Base-by-base conservation (phyloP, 1,284 basidiomycete genomes). In the Anthracocystis walkeri region DNA sequence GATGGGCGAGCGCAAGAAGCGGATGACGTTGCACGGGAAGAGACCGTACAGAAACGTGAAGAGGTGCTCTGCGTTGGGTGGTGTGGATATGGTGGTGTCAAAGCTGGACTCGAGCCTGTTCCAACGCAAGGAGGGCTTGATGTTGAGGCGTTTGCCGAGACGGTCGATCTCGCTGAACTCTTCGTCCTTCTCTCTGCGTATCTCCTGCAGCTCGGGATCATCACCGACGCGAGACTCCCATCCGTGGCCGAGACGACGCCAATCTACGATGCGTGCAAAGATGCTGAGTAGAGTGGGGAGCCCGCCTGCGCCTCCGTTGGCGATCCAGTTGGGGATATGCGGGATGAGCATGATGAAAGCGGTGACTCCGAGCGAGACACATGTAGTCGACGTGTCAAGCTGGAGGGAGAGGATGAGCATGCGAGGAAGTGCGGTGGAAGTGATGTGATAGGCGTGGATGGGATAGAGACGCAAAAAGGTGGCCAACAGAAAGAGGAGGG, bases 11-110 rank as follows among this genome's bases (percentile, higher is more conserved):
- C 90, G 90, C 67, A 94, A 84, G 84, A 95, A 95, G 65, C 88
- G 88, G 63, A 95, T 87, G 50, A 91, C 87, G 86, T 94, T 94
- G 87, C 90, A 92, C 2, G 93, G 93, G 85, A 92, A 95, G 58
- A 95, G 89, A 78, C 93, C 95, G 85, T 94, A 95, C 74, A 95
- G 87, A 60, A 90, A 88, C 7, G 91, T 91, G 86, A 94, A 95
- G 41, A 86, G 80, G 25, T 71, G 61, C 18, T 74, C 58, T 2
- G 84, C 79, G 44, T 85, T 77, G 21, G 85, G 84, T 7, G 69
- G 64, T 23, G 55, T 58, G 16, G 79, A 64, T 42, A 65, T 58
- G 42, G 66, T 69, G 4, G 78, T 78, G 40, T 81, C 79, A 23
- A 78, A 80, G 2, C 41, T 63, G 31, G 78, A 73, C 45, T 76